Evolutionary conservation across 169 alveolate genomes (phyloP).

Genomic region (Ichthyophthirius multifiliis): DNA sequence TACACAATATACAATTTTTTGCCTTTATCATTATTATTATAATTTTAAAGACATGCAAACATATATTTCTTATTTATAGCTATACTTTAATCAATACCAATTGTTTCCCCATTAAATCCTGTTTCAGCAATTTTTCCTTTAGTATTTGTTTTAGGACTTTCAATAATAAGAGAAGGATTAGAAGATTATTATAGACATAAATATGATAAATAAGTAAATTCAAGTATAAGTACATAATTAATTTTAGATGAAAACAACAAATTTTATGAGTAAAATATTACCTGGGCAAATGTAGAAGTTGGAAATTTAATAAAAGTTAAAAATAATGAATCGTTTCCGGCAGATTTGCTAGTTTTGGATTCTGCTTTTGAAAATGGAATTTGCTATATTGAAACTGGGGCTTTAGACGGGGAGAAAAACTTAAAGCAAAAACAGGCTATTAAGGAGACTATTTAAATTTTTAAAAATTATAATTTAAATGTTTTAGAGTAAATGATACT

Average conservation of each 20-base stretch:
- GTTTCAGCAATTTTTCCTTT: slow-evolving; percentile 84
- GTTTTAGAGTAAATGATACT: background rate
- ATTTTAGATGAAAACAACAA: too few relatives aligned
- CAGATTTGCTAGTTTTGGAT: slow-evolving; percentile 70
- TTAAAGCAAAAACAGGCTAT: slow-evolving; percentile 38
- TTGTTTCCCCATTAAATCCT: slow-evolving; percentile 80
- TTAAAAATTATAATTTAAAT: background rate
- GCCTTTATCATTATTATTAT: slow-evolving; percentile 67
- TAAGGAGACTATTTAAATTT: background rate
- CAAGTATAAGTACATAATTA: too few relatives aligned
- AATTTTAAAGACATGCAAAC: slow-evolving; percentile 83
- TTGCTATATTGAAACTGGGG: slow-evolving; percentile 77
- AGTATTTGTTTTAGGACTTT: slow-evolving; percentile 79
- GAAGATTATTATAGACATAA: slow-evolving; percentile 83
- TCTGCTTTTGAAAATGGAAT: slow-evolving; percentile 66
- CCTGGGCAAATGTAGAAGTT: slow-evolving; percentile 59
- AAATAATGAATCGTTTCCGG: slow-evolving; percentile 73
- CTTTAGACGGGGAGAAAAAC: slow-evolving; percentile 84
- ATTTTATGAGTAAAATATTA: slow-evolving; percentile 42
- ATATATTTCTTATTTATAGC: slow-evolving; percentile 83
- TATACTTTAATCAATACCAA: slow-evolving; percentile 75
- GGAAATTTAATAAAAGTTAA: slow-evolving; percentile 71
- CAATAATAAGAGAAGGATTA: slow-evolving; percentile 86
- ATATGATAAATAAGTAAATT: too few relatives aligned
- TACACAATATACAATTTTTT: slow-evolving; percentile 63